phyloP scores from a whole-genome alignment of 805 yeast species.

The Nakazawaea populi region DNA sequence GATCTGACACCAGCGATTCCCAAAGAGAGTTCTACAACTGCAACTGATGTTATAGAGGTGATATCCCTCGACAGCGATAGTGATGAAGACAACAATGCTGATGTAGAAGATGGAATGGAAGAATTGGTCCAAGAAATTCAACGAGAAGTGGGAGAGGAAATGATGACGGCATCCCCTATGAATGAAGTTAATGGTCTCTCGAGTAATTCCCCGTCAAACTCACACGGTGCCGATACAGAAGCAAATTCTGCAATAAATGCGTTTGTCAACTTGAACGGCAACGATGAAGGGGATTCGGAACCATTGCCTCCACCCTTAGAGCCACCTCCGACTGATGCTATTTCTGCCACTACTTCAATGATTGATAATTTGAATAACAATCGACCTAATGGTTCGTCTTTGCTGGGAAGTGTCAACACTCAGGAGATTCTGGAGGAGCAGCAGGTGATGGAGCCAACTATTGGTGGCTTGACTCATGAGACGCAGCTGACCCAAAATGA shows the following conservation, averaged over 20 bases:
- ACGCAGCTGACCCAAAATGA: neutral
- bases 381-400: no score
- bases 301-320: neutral
- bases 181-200: no score
- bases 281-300: neutral
- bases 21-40: slow-evolving; percentile 4
- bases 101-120: slow-evolving; percentile 27
- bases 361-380: neutral
- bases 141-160: neutral
- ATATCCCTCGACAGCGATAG: slow-evolving; percentile 44
- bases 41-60: slow-evolving; percentile 30
- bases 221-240: no score
- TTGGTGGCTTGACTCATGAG: no score
- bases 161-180: neutral
- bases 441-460: no score
- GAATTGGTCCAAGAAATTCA: neutral
- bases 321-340: slow-evolving; percentile 2
- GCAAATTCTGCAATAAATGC: no score
- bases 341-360: slow-evolving; percentile 3
- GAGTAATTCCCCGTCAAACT: no score
- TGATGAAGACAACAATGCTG: slow-evolving; percentile 19
- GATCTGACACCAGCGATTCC: slow-evolving; percentile 11
- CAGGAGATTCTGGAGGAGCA: no score
- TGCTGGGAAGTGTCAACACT: no score
- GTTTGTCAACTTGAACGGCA: no score